A percentile compares a stretch with the other conserved stretches of the same genome.
Conservation (phyloP, 352 stramenopile species). For the Blastocystis sp. region DNA sequence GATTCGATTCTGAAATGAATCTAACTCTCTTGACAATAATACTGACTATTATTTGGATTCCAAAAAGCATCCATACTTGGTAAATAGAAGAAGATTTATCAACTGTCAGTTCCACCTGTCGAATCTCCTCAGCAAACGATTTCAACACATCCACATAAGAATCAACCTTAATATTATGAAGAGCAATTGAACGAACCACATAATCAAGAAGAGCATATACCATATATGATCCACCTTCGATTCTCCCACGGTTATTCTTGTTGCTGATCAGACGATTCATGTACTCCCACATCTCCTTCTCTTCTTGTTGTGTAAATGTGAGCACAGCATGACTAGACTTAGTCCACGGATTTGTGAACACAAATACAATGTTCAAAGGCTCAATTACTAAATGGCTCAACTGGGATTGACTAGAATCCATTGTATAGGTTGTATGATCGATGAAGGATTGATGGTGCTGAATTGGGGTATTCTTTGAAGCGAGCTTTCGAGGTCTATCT, state of each 20-base stretch:
- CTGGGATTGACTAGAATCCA: neutral
- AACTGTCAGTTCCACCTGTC: conserved; percentile 17
- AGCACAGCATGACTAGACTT: conserved; percentile 38
- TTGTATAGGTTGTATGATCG: neutral
- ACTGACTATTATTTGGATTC: neutral
- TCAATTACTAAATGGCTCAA: neutral
- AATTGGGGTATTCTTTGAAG: neutral
- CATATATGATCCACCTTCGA: conserved; percentile 37
- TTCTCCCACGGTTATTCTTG: conserved; percentile 34
- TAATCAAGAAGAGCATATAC: conserved; percentile 57
- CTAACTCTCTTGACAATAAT: conserved; percentile 38
- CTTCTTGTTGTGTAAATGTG: conserved; percentile 1
- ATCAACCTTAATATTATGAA: conserved; percentile 2
- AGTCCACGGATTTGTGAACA: conserved; percentile 49
- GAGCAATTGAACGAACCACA: neutral
- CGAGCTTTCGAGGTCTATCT: no score
- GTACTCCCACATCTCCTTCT: conserved; percentile 50
- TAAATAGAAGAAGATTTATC: neutral
- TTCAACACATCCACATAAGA: conserved; percentile 38
- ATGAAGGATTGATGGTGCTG: conserved; percentile 3
- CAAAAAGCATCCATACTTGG: neutral
- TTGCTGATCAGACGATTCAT: conserved; percentile 11
- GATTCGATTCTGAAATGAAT: conserved; percentile 39
- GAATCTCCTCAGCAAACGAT: conserved; percentile 46
- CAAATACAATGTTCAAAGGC: conserved; percentile 41